Conservation (phyloP, 1,284 basidiomycete species). For the Papiliotrema laurentii region DNA sequence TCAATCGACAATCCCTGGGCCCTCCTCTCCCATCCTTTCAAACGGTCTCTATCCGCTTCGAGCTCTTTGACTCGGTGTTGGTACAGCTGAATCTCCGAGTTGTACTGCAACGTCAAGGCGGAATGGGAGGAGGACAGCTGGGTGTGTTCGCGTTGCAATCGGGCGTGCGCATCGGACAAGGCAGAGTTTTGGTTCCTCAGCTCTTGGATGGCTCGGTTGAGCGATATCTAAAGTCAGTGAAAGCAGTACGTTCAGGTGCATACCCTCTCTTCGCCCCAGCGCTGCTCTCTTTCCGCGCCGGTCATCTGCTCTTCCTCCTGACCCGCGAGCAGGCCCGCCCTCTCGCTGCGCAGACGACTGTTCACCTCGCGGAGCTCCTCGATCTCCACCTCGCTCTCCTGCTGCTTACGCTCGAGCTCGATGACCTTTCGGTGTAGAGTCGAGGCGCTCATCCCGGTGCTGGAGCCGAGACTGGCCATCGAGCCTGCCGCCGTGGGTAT, state of each 20-base stretch:
- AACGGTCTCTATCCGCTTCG: constrained; percentile 24
- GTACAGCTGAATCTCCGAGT: constrained; percentile 23
- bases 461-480: too few species aligned
- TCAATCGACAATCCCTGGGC: constrained; percentile 38
- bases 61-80: constrained; percentile 24
- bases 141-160: constrained; percentile 16
- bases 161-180: constrained; percentile 3
- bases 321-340: constrained; percentile 3
- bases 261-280: constrained; percentile 33
- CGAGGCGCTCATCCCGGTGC: not conserved
- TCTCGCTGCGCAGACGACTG: constrained; percentile 13
- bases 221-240: not conserved
- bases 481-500: not conserved
- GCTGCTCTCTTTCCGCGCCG: constrained; percentile 17
- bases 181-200: constrained; percentile 7
- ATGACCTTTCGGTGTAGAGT: constrained; percentile 5
- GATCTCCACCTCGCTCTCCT: constrained; percentile 14
- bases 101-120: constrained; percentile 9
- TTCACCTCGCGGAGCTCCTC: constrained; percentile 28
- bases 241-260: too few species aligned
- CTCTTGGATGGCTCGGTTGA: constrained; percentile 6
- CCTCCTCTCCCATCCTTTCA: constrained; percentile 31
- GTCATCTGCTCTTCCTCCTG: constrained; percentile 12
- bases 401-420: constrained; percentile 15
- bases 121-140: constrained; percentile 16